Conservation (phyloP, 352 stramenopile genomes). For the Globisporangium takayamanum region DNA sequence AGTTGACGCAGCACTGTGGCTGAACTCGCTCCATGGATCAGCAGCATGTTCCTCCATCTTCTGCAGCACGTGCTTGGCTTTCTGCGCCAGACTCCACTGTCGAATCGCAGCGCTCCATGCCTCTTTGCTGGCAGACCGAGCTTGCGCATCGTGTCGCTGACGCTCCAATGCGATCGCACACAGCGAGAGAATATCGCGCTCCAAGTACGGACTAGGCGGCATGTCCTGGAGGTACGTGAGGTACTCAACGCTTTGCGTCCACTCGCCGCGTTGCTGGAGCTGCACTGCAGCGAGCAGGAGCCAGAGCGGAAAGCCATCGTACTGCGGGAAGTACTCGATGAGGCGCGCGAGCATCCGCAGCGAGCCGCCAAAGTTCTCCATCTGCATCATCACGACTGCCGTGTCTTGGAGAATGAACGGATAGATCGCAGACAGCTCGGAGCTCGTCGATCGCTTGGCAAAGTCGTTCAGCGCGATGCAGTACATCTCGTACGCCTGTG, state of each 20-base stretch:
- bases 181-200: conserved; percentile 51
- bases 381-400: conserved; percentile 59
- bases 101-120: conserved; percentile 55
- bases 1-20: not conserved
- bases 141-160: conserved; percentile 4
- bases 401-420: conserved; percentile 49
- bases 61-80: conserved; percentile 9
- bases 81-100: conserved; percentile 43
- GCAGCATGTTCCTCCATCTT: not conserved
- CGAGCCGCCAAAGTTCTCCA: conserved; percentile 37
- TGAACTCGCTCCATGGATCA: not conserved
- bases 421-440: conserved; percentile 16
- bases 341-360: conserved; percentile 47
- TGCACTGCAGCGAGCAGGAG: conserved; percentile 54
- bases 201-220: conserved; percentile 36
- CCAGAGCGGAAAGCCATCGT: conserved; percentile 42
- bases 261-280: conserved; percentile 48
- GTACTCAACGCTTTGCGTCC: conserved; percentile 53
- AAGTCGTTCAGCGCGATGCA: conserved; percentile 21
- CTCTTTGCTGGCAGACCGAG: conserved; percentile 22
- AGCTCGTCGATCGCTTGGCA: not conserved
- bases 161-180: conserved; percentile 51
- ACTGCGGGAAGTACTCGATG: conserved; percentile 47
- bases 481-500: conserved; percentile 42
- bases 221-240: conserved; percentile 54